A percentile compares a stretch with the other conserved stretches of the same genome.
phyloP scores from a whole-genome alignment of 352 stramenopile species.

The Globisporangium takayamanum region DNA sequence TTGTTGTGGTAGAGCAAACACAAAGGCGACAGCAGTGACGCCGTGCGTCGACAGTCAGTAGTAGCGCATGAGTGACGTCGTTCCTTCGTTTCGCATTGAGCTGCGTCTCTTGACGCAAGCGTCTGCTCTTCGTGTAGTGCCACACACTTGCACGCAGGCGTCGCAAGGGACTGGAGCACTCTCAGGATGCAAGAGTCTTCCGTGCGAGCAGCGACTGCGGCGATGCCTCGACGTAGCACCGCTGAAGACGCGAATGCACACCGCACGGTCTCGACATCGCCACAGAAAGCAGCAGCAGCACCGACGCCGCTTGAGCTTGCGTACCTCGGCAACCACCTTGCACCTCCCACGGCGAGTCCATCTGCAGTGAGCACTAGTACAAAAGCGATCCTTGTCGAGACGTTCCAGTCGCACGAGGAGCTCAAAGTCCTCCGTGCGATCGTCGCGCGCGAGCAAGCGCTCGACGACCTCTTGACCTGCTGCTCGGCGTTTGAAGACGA shows the following conservation, averaged over 20 bases:
- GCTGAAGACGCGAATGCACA: too few species aligned
- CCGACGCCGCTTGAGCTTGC: neutral
- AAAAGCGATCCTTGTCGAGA: slow-evolving; percentile 50
- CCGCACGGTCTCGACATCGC: too few species aligned
- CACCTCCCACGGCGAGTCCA: neutral
- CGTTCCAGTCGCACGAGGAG: slow-evolving; percentile 50
- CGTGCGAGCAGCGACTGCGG: neutral
- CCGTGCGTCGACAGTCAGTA: too few species aligned
- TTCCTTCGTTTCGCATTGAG: too few species aligned
- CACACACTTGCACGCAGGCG: too few species aligned
- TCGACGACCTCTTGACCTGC: slow-evolving; percentile 42
- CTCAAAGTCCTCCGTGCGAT: slow-evolving; percentile 59
- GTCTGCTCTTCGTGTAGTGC: too few species aligned
- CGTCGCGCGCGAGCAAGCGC: slow-evolving; percentile 44
- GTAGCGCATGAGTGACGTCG: too few species aligned
- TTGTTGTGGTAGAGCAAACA: neutral
- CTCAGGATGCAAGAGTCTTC: neutral
- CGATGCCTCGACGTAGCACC: neutral
- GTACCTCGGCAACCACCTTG: neutral
- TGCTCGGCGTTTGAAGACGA: slow-evolving; percentile 51
- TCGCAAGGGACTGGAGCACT: too few species aligned
- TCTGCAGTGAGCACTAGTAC: neutral
- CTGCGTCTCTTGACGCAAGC: too few species aligned
- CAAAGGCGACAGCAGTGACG: neutral
- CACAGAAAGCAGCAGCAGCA: neutral